These are phyloP conservation scores for Trichoderma sp. DNA, from an alignment of 2,329 filamentous ascomycete genomes.

Conservation along the genomic window DNA sequence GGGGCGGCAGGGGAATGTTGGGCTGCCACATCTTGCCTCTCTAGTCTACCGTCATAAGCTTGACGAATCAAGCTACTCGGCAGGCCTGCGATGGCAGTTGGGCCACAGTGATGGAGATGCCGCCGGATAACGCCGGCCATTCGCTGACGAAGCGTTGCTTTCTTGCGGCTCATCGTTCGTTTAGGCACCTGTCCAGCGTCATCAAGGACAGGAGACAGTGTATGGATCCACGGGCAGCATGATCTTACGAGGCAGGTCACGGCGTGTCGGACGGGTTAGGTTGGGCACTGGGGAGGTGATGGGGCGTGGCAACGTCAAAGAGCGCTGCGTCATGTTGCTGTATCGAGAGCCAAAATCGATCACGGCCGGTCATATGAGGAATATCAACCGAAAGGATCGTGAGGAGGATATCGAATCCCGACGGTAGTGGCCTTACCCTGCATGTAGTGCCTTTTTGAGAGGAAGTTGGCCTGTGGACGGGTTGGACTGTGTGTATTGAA, in stretches of 20 bases:
- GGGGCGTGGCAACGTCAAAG: neutral
- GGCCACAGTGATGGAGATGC: neutral
- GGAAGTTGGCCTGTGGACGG: no score
- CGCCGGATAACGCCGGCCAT: neutral
- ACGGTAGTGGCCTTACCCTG: neutral
- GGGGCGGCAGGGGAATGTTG: constrained; percentile 87
- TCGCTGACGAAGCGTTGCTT: neutral
- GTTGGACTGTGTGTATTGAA: no score
- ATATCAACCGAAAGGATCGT: neutral
- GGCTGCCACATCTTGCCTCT: constrained; percentile 88
- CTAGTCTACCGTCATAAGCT: constrained; percentile 40
- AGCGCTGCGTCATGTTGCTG: constrained; percentile 5
- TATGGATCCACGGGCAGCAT: neutral
- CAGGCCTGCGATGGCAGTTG: neutral
- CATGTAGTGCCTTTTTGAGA: no score
- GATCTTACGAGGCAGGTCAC: neutral
- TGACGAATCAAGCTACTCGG: neutral
- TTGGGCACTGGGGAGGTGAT: constrained; percentile 7
- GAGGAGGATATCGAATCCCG: neutral
- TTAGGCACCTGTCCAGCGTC: constrained; percentile 9
- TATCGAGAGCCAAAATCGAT: neutral
- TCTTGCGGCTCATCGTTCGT: neutral
- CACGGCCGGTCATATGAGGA: neutral
- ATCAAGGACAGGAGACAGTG: neutral
- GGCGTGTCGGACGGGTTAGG: neutral